A percentile compares a stretch with the other conserved stretches of the same genome.
These are phyloP conservation scores for Globisporangium nunn DNA, from an alignment of 352 stramenopile species.

Conservation along the genomic window DNA sequence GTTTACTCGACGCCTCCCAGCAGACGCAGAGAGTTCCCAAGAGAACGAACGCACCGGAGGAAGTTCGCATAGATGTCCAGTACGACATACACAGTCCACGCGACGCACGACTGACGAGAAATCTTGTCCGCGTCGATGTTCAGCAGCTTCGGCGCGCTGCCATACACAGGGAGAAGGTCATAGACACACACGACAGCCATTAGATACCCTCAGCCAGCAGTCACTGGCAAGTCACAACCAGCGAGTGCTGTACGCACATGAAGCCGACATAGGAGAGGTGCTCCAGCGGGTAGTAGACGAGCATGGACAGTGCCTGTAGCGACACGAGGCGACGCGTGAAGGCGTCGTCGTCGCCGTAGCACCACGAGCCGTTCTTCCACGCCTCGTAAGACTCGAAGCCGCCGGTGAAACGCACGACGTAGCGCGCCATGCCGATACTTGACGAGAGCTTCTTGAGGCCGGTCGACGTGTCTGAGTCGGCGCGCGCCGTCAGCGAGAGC, in stretches of 20 bases:
- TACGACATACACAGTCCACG: conserved; percentile 68
- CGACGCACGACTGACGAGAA: conserved; percentile 63
- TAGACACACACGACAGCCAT: too few species aligned
- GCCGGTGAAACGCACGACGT: conserved; percentile 77
- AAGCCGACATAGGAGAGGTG: too few species aligned
- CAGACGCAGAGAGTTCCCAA: background rate
- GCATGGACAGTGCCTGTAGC: too few species aligned
- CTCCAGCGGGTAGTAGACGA: too few species aligned
- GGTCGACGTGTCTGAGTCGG: conserved; percentile 42
- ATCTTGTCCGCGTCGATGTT: conserved; percentile 64
- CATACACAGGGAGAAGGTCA: background rate
- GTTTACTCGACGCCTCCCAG: background rate
- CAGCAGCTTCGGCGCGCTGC: conserved; percentile 66
- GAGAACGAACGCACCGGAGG: conserved; percentile 41
- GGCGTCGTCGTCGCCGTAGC: too few species aligned
- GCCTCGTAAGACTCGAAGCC: too few species aligned
- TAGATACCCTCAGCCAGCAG: too few species aligned
- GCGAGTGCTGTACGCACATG: too few species aligned
- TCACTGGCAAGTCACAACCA: too few species aligned
- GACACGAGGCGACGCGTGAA: too few species aligned
- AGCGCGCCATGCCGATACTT: conserved; percentile 73
- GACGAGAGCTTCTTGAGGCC: conserved; percentile 59
- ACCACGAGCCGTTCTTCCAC: too few species aligned
- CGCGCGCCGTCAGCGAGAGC: conserved; percentile 36
- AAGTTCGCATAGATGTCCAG: conserved; percentile 77